Evolutionary conservation across 2,329 filamentous ascomycete genomes (phyloP).

Genomic region (Diaporthe nobilis): DNA sequence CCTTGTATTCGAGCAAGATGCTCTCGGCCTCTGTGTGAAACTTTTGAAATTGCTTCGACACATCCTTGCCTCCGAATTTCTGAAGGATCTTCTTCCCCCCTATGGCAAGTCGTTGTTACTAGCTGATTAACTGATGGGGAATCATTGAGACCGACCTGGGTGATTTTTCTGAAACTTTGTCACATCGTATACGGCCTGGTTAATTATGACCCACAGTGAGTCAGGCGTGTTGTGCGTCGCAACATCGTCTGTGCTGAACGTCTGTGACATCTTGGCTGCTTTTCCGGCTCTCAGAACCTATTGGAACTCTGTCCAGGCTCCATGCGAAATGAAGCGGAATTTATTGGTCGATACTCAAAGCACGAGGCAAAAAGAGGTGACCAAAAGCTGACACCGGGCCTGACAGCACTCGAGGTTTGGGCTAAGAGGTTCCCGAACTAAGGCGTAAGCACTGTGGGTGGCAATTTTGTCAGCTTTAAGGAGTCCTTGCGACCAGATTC

Average conservation of each 20-base stretch:
- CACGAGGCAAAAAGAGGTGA: neutral
- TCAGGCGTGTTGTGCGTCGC: constrained; percentile 91
- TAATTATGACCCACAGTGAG: constrained; percentile 90
- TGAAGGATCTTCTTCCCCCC: constrained; percentile 76
- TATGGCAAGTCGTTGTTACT: constrained; percentile 45
- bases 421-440: neutral
- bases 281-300: neutral
- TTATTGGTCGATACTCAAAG: neutral
- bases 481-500: neutral
- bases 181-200: constrained; percentile 95
- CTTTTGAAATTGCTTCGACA: constrained; percentile 78
- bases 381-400: neutral
- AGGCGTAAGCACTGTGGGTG: neutral
- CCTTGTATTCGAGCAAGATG: constrained; percentile 88
- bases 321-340: neutral
- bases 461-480: neutral
- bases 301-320: neutral
- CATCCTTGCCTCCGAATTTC: constrained; percentile 75
- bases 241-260: constrained; percentile 87
- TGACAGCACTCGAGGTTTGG: neutral
- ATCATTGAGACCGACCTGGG: constrained; percentile 70
- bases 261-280: constrained; percentile 80
- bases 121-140: neutral
- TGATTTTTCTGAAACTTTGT: constrained; percentile 90
- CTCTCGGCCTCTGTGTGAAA: constrained; percentile 81